Conservation (phyloP, 805 yeast genomes). For the Schwanniomyces vanrijiae region DNA sequence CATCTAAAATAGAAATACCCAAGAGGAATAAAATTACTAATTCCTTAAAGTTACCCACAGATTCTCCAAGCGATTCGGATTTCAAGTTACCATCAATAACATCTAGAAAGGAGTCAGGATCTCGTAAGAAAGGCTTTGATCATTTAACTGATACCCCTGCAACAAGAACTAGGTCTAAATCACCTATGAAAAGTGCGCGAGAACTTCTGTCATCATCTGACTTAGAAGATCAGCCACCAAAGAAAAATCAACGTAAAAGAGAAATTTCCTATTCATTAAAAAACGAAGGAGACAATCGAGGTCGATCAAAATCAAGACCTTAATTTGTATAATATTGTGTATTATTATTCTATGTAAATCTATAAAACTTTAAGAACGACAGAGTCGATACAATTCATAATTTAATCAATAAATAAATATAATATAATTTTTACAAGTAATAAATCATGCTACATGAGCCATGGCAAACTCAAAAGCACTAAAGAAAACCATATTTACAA, state of each 20-base stretch:
- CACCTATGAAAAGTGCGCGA: conserved; percentile 29
- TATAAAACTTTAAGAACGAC: not conserved
- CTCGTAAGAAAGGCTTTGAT: not conserved
- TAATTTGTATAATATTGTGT: conserved; percentile 1
- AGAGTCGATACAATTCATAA: not conserved
- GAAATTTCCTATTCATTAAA: not conserved
- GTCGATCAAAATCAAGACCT: conserved; percentile 13
- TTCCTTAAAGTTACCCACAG: not conserved
- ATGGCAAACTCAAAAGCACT: conserved; percentile 67
- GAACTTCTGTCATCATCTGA: conserved; percentile 15
- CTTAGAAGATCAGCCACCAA: conserved; percentile 8
- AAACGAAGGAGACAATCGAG: conserved; percentile 11
- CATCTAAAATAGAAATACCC: not conserved
- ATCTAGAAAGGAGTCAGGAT: conserved; percentile 3
- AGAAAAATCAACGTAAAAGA: not conserved
- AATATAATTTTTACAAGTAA: conserved; percentile 3
- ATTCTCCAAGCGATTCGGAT: conserved; percentile 1
- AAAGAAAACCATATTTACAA: conserved; percentile 76
- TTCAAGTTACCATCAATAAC: not conserved
- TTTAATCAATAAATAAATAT: not conserved
- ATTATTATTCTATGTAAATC: not conserved
- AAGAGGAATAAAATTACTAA: not conserved
- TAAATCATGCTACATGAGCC: conserved; percentile 39
- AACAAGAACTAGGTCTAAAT: conserved; percentile 32
- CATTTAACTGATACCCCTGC: conserved; percentile 25